Base-by-base conservation (phyloP, 495 filamentous ascomycete genomes). In the Aspergillus sclerotioniger region DNA sequence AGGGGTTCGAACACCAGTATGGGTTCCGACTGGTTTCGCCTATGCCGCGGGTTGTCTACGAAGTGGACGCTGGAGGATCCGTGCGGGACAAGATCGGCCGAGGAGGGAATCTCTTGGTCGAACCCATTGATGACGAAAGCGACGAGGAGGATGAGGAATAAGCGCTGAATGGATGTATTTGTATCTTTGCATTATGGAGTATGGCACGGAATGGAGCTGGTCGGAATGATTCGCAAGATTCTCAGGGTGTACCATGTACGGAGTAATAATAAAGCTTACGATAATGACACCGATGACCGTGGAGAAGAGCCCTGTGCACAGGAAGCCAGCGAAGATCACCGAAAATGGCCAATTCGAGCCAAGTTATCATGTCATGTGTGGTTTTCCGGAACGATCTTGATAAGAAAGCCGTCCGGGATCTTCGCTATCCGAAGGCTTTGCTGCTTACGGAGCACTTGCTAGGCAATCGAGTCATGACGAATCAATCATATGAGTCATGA, bases 51-150 rank as follows among this genome's bases (percentile, higher is more conserved):
- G 82, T 83, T 49, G 89, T 90, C 7, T 90, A 90, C 66, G 84
- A 87, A 37, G 76, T 91, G 16, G 80, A 85, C 33, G 77, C 76
- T 9, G 82, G 80, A 0, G 84, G 82, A 0, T 87, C 81, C 10
- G 81, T 96, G 51, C 78, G 75, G 13, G 84, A 88, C 37, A 83
- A 83, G 61, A 84, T 98, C 59, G 92, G 92, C 32, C 81, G 87
- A 53, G 93, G 89, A 54, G 92, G 87, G 0, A 98, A 92, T 72
- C 73, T 98, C 25, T 86, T 98, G 19, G 92, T 96, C 3, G 94
- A 98, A 65, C 73, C 75, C 6, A 82, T 82, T 41, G 74, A 76
- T 19, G 80, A 84, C 6, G 83, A 84, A 10, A 81, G 84, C 12
- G 82, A 86, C 5, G 78, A 79, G 6, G 78, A 80, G 17, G 69